phyloP scores from a whole-genome alignment of 345 rosid species.

The Bruguiera sexangula region DNA sequence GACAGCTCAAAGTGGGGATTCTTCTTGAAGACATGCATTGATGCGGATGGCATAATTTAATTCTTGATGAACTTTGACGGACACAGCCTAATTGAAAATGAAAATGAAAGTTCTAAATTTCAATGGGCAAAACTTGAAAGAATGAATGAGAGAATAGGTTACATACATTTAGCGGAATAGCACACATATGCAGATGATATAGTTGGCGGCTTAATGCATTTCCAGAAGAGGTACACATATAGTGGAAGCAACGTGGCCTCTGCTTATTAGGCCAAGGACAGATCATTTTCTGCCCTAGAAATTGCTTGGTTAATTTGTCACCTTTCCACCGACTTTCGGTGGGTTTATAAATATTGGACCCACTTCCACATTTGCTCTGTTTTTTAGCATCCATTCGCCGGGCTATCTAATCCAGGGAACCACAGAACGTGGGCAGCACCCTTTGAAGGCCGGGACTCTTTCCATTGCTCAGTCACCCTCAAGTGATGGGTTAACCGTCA shows the following conservation, averaged over 20 bases:
- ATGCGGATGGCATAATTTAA: too few relatives aligned
- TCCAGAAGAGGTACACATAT: not conserved
- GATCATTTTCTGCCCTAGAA: conserved; percentile 15
- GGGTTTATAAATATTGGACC: conserved; percentile 10
- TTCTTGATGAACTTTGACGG: too few relatives aligned
- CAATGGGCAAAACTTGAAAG: too few relatives aligned
- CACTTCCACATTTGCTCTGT: conserved; percentile 3
- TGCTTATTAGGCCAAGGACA: not conserved
- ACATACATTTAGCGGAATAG: not conserved
- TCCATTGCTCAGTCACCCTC: not conserved
- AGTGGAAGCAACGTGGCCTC: conserved; percentile 27
- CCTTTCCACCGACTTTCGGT: conserved; percentile 15
- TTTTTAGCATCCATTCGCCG: not conserved
- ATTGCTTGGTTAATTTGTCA: not conserved
- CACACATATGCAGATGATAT: not conserved
- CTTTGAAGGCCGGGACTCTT: not conserved
- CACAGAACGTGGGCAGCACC: conserved; percentile 18
- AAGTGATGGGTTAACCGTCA: not conserved
- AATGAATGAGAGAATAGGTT: too few relatives aligned
- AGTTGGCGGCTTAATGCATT: not conserved
- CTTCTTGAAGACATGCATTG: too few relatives aligned
- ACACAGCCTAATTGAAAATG: too few relatives aligned
- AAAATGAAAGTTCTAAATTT: too few relatives aligned
- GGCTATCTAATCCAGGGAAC: conserved; percentile 12
- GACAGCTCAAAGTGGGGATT: not conserved